Conservation (phyloP, 1,284 basidiomycete genomes). For the Flammula alnicola region DNA sequence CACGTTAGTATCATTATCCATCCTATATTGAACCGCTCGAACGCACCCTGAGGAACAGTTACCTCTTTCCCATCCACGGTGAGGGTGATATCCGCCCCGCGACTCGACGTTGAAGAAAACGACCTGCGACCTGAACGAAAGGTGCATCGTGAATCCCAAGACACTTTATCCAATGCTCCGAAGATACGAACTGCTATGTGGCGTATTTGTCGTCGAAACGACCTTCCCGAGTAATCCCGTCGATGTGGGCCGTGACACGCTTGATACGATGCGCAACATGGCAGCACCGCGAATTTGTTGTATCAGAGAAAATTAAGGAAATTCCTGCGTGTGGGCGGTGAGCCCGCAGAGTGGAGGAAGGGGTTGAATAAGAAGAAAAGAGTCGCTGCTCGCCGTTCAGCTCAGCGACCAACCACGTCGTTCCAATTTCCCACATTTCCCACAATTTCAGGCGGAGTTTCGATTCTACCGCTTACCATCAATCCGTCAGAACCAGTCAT, state of each 20-base stretch:
- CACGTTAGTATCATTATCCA: slow-evolving; percentile 16
- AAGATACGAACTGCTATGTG: slow-evolving; percentile 43
- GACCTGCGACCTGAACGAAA: slow-evolving; percentile 52
- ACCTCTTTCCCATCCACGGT: slow-evolving; percentile 95
- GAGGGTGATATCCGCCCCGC: slow-evolving; percentile 83
- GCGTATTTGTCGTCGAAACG: slow-evolving; percentile 47
- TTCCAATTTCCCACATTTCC: slow-evolving; percentile 40
- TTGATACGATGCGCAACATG: slow-evolving; percentile 70
- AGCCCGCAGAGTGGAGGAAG: slow-evolving; percentile 28
- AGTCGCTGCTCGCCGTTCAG: slow-evolving; percentile 38
- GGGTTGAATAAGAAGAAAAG: slow-evolving; percentile 29
- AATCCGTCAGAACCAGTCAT: too few relatives aligned
- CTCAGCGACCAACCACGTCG: slow-evolving; percentile 46
- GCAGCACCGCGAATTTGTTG: slow-evolving; percentile 17
- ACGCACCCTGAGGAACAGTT: slow-evolving; percentile 85
- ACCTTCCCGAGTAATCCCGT: slow-evolving; percentile 70
- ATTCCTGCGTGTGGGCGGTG: slow-evolving; percentile 23
- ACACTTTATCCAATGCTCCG: neutral
- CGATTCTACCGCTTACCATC: slow-evolving; percentile 10
- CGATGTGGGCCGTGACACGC: slow-evolving; percentile 58
- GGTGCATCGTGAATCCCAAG: slow-evolving; percentile 1
- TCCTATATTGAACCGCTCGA: slow-evolving; percentile 18
- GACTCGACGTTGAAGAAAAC: slow-evolving; percentile 67
- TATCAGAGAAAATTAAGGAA: slow-evolving; percentile 20
- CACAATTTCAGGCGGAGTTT: slow-evolving; percentile 37